phyloP scores from a whole-genome alignment of 2,329 filamentous ascomycete genomes.

The Scedosporium boydii region DNA sequence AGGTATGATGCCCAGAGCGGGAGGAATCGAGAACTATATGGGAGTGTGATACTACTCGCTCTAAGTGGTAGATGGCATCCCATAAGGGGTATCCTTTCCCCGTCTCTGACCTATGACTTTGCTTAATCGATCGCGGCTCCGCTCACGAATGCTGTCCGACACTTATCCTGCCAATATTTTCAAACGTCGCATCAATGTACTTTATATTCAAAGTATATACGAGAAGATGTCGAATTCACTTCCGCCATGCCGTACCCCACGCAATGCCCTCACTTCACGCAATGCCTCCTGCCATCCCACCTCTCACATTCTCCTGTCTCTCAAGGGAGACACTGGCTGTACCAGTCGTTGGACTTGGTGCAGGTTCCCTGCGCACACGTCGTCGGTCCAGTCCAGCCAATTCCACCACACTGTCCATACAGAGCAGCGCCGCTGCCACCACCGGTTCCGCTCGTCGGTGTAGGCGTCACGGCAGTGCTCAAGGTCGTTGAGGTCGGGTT shows the following conservation, averaged over 20 bases:
- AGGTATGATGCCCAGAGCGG: no score
- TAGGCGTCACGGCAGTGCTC: not conserved
- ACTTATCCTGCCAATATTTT: no score
- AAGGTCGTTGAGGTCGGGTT: not conserved
- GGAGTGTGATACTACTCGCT: no score
- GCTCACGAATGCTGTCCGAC: no score
- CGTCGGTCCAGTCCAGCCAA: slow-evolving; percentile 11
- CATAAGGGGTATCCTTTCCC: no score
- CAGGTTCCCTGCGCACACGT: slow-evolving; percentile 12
- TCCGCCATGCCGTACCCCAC: not conserved
- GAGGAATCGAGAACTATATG: no score
- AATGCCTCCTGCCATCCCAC: not conserved
- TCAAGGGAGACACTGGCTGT: slow-evolving; percentile 13
- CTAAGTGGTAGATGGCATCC: no score
- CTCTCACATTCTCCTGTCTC: not conserved
- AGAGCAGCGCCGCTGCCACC: slow-evolving; percentile 15
- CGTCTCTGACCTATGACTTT: no score
- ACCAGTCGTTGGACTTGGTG: slow-evolving; percentile 12
- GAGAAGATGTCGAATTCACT: not conserved
- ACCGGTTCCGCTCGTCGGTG: slow-evolving; percentile 15
- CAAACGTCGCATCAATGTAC: not conserved
- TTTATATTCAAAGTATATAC: not conserved
- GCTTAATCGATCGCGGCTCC: no score
- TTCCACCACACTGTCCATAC: slow-evolving; percentile 17
- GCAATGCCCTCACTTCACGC: not conserved